phyloP scores from a whole-genome alignment of 208 protist genomes.

The Trypanosoma congolense region DNA sequence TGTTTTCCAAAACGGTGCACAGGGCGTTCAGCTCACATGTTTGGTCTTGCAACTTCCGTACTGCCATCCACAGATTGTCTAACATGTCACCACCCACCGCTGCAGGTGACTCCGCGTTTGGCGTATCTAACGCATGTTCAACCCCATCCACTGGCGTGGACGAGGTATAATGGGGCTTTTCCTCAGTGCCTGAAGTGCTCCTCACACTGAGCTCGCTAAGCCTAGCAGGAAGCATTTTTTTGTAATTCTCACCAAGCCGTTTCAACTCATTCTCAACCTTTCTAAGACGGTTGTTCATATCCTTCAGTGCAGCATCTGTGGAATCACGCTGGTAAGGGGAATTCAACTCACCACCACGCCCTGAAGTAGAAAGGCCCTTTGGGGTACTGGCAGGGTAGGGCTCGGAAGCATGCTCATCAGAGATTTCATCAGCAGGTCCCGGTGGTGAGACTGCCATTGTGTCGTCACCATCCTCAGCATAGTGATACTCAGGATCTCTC shows the following conservation, averaged over 20 bases:
- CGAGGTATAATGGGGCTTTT: too few species aligned
- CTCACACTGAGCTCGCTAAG: too few species aligned
- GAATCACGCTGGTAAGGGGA: background rate
- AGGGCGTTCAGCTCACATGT: slow-evolving; percentile 21
- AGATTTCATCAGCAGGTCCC: too few species aligned
- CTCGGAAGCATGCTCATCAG: background rate
- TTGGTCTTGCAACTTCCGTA: slow-evolving; percentile 34
- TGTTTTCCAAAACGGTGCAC: slow-evolving; percentile 37
- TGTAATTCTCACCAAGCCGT: slow-evolving; percentile 34
- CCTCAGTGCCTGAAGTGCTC: too few species aligned
- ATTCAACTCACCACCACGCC: background rate
- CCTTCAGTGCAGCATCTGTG: slow-evolving; percentile 4
- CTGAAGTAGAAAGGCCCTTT: background rate
- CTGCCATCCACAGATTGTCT: slow-evolving; percentile 25
- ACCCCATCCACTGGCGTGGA: slow-evolving; percentile 38
- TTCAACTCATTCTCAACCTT: slow-evolving; percentile 38
- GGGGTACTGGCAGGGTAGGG: background rate
- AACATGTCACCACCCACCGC: slow-evolving; percentile 53
- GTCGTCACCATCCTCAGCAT: too few species aligned
- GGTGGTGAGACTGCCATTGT: too few species aligned
- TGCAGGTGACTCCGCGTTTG: slow-evolving; percentile 26
- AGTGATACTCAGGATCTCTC: too few species aligned
- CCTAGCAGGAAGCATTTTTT: background rate
- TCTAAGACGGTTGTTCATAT: slow-evolving; percentile 23
- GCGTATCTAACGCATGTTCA: slow-evolving; percentile 62